Percentiles rank a stretch among this genome's conserved stretches.
Evolutionary conservation across 257 asterid genomes (phyloP).

Genomic region (Przewalskia tangutica): DNA sequence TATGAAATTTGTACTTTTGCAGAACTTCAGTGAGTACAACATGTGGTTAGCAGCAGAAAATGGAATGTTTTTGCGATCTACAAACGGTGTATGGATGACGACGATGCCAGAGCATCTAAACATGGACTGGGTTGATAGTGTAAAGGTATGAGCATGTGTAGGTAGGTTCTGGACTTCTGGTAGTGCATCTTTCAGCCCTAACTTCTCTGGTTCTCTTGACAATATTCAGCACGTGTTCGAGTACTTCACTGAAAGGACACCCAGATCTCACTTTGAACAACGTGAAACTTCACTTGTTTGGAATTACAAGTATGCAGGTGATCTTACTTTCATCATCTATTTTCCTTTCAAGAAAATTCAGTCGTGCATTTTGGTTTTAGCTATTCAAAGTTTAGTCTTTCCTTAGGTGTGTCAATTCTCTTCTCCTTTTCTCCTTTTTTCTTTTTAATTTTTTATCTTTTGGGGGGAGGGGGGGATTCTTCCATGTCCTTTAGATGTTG

Average conservation of each 20-base stretch:
- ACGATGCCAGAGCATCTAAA: slow-evolving; percentile 97
- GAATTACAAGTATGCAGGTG: slow-evolving; percentile 97
- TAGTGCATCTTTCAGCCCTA: slow-evolving; percentile 8
- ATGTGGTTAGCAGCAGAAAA: slow-evolving; percentile 99
- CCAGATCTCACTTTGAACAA: slow-evolving; percentile 74
- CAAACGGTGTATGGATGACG: slow-evolving; percentile 91
- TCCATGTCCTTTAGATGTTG: slow-evolving; percentile 45
- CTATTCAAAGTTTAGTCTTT: neutral
- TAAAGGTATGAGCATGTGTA: slow-evolving; percentile 39
- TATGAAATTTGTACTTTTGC: slow-evolving; percentile 25
- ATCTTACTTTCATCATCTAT: neutral
- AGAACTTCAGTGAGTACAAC: slow-evolving; percentile 80
- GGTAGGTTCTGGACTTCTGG: slow-evolving; percentile 9
- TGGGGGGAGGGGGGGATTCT: neutral
- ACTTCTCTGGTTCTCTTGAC: slow-evolving; percentile 14
- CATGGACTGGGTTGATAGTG: slow-evolving; percentile 96
- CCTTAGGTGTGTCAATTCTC: neutral
- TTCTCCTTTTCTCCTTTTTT: neutral
- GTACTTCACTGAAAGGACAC: slow-evolving; percentile 96
- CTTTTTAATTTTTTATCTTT: neutral
- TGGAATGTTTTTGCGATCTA: slow-evolving; percentile 91
- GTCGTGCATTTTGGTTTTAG: neutral
- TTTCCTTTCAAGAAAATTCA: slow-evolving; percentile 6
- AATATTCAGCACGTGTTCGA: slow-evolving; percentile 78
- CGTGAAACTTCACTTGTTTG: slow-evolving; percentile 94